Evolutionary conservation across 2,329 filamentous ascomycete genomes (phyloP).

Genomic region (Fusarium nelsonii): DNA sequence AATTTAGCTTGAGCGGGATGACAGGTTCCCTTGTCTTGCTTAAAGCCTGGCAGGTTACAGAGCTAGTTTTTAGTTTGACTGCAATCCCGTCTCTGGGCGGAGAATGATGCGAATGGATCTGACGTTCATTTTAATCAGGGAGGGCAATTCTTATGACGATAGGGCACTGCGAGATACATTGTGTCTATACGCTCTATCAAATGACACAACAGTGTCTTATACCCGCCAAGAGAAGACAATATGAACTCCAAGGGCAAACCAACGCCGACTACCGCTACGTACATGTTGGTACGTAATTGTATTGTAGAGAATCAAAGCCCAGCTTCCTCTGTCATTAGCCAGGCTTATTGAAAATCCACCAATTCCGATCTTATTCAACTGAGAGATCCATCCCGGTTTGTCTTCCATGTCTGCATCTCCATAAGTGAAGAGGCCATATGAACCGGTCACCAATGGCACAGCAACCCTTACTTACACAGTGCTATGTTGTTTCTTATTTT

Average conservation of each 20-base stretch:
- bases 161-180: background rate
- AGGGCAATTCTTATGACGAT: background rate
- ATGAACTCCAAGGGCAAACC: background rate
- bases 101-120: conserved; percentile 5
- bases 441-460: conserved; percentile 3
- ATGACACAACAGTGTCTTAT: background rate
- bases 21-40: conserved; percentile 9
- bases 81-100: background rate
- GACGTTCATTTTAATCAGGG: background rate
- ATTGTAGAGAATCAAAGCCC: conserved; percentile 8
- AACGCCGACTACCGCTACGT: background rate
- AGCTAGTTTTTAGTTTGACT: conserved; percentile 8
- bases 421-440: background rate
- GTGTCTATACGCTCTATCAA: background rate
- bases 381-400: conserved; percentile 2
- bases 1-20: conserved; percentile 6
- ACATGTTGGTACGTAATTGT: background rate
- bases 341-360: conserved; percentile 11
- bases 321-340: conserved; percentile 6
- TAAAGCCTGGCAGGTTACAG: conserved; percentile 11
- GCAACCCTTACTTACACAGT: conserved; percentile 16
- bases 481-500: conserved; percentile 14
- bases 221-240: conserved; percentile 1
- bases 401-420: background rate
- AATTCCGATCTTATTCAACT: conserved; percentile 23